phyloP scores from a whole-genome alignment of 495 filamentous ascomycete genomes.

The Tuber aestivum region DNA sequence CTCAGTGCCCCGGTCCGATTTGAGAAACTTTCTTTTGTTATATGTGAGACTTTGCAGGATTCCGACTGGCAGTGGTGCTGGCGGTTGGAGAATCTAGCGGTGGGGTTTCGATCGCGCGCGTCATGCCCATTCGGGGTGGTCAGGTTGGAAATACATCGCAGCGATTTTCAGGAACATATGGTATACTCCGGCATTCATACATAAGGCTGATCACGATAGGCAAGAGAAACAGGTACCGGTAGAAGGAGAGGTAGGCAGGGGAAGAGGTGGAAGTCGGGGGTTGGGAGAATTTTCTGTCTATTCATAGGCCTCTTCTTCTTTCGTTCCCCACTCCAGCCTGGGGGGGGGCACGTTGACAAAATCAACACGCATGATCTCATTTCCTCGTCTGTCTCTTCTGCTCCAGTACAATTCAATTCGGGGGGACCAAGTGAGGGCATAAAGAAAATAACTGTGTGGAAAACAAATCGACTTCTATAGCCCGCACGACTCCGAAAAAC shows the following conservation, averaged over 20 bases:
- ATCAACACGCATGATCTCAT: background rate
- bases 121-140: background rate
- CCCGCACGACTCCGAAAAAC: background rate
- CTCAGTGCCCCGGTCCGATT: background rate
- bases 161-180: conserved; percentile 2
- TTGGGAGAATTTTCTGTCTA: background rate
- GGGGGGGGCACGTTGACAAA: background rate
- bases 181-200: background rate
- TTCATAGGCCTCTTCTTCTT: background rate
- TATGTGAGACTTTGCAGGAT: background rate
- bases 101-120: background rate
- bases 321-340: background rate
- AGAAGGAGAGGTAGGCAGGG: background rate
- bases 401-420: background rate
- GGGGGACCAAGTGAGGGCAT: background rate
- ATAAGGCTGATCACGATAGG: background rate
- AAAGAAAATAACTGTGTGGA: background rate
- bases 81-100: background rate
- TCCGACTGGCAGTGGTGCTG: background rate
- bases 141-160: background rate
- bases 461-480: background rate
- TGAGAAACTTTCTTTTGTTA: background rate
- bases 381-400: background rate
- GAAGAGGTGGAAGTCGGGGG: background rate
- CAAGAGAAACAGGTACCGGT: background rate